Evolutionary conservation across 805 yeast species (phyloP), one percentile per base, ranked within the genome.

Genomic region (Wickerhamomyces pijperi): DNA sequence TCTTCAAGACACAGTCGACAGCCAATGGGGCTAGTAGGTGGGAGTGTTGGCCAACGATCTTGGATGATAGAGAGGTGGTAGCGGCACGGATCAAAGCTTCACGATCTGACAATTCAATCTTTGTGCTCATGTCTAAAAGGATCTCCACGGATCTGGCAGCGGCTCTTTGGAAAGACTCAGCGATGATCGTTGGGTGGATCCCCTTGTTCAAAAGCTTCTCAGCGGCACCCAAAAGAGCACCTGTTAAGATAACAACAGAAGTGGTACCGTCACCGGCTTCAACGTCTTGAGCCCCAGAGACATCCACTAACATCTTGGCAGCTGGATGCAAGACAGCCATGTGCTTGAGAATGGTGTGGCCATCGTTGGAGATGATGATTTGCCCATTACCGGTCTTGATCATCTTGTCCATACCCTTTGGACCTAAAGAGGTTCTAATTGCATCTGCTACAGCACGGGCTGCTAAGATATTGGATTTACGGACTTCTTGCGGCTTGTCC

Each of bases 231-330:
- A 92, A 68, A 36, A 92, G 64, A 5, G 97, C 90, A 29, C 98
- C 99, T 5, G 97, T 85, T 45, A 92, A 69, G 40, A 92, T 90
- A 21, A 94, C 98, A 25, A 92, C 98, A 2, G 96, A 81, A 0
- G 99, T 92, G 28, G 99, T 92, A 47, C 99, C 99, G 59, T 92
- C 99, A 40, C 99, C 99, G n/a, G 97, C 98, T 61, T 88, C 99
- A 31, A 88, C 82, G 53, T 92, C 99, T 64, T 92, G 99, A 1
- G 98, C 97, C 33, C 88, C 96, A 43, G 95, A 82, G 20, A 92
- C 84, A 58, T 92, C 97, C 35, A 92, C 98, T n/a, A 77, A 67
- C 97, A 92, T 92, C 55, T 87, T 82, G 1, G 98, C 98, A 2
- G 96, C 99, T 2, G 99, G 99, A 59, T 92, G 98, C 58, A 92